Base-by-base conservation (phyloP, 345 rosid genomes). In the Excoecaria cochinchinensis region DNA sequence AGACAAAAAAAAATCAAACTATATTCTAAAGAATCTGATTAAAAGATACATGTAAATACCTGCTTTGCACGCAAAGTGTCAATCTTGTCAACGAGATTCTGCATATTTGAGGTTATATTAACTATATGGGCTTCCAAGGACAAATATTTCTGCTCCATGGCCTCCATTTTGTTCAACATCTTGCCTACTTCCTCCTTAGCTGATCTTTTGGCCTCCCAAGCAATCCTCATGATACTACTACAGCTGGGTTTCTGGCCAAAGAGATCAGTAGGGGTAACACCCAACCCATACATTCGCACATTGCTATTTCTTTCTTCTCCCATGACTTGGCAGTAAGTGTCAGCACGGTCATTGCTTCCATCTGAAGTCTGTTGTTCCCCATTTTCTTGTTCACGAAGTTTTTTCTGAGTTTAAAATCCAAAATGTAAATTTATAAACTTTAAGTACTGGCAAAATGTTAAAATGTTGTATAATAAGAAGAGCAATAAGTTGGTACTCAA, bases 111-210 rank as follows among this genome's bases (percentile, higher is more conserved):
- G 66, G 59, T 70, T 76, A 84, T 78, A 64, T 62, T 64, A 66
- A 82, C 82, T 31, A 84, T 76, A 16, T 84, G 81, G 64, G 78
- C 72, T 78, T 84, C 86, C 80, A 84, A 73, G 19, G 16, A 61
- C 8, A 72, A 56, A 63, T 70, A 75, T 46, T 78, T 84, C 50
- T 84, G 66, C 78, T 84, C 86, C 82, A 84, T 63, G 19, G 76
- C 77, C 77, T 81, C 86, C 80, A 84, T 71, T 78, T 84, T 84
- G n/a, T 9, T 72, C 11, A 71, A 42, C 76, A 76, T 74, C 80
- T 61, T 84, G 69, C 24, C 70, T 72, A 78, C 82, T 56, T 81
- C 82, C 44, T 70, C 76, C 25, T 58, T 67, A 10, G 84, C 77
- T 21, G 70, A 75, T 36, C 42, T 83, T 64, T 83, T 80, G 69